Percentiles rank a stretch among this genome's conserved stretches.
Evolutionary conservation across 768 basidiomycete species (phyloP).

Genomic region (Hydnomerulius pinastri): DNA sequence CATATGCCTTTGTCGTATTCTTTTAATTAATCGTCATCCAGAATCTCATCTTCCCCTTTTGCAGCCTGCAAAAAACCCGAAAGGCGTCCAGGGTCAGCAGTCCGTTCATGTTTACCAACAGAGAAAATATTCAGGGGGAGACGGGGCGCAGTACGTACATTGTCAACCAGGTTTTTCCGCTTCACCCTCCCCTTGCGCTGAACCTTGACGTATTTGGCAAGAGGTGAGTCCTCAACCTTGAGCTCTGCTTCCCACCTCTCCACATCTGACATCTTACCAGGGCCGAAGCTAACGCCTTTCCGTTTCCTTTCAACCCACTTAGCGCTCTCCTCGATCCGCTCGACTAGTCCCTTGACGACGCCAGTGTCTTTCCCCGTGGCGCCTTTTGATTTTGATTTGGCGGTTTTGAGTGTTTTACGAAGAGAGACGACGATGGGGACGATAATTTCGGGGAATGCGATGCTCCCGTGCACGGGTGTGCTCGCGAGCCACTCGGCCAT

Average conservation of each 20-base stretch:
- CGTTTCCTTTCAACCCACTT: conserved; percentile 77
- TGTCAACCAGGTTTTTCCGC: conserved; percentile 67
- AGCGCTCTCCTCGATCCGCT: conserved; percentile 83
- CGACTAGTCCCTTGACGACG: conserved; percentile 74
- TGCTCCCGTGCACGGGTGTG: conserved; percentile 70
- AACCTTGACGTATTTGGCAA: conserved; percentile 80
- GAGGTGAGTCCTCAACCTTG: conserved; percentile 67
- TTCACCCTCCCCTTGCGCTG: conserved; percentile 81
- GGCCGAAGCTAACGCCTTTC: conserved; percentile 71
- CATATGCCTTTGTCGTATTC: background rate
- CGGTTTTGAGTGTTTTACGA: conserved; percentile 70
- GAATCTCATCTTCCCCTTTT: conserved; percentile 67
- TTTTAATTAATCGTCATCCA: conserved; percentile 44
- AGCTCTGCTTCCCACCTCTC: conserved; percentile 69
- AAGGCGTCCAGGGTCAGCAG: conserved; percentile 17
- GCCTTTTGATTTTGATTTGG: conserved; percentile 41
- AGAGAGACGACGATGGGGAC: conserved; percentile 77
- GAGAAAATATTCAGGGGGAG: background rate
- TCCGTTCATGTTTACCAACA: conserved; percentile 7
- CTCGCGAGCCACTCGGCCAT: conserved; percentile 83
- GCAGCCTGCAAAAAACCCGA: conserved; percentile 56
- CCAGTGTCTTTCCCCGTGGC: conserved; percentile 54
- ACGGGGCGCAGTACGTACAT: conserved; percentile 50
- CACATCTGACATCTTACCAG: conserved; percentile 69
- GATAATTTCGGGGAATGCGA: conserved; percentile 92